phyloP scores from a whole-genome alignment of 228 moss, liverwort and hornwort genomes.

The Sphagnum fallax region DNA sequence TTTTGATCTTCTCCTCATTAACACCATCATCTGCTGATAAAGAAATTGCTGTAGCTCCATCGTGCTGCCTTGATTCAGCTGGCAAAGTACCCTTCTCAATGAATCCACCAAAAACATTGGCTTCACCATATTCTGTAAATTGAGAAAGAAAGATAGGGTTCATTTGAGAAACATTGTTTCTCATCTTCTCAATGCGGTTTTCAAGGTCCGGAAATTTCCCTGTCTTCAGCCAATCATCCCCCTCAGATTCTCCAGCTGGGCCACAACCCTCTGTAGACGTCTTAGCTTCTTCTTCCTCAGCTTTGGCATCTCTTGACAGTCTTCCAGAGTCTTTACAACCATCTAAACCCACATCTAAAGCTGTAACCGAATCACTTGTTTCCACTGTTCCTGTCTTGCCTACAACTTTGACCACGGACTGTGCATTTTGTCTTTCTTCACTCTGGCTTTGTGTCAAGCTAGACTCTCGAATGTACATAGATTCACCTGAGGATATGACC shows the following conservation, averaged over 20 bases:
- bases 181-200: constrained; percentile 81
- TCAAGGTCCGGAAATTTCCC: constrained; percentile 89
- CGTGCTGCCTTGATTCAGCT: constrained; percentile 10
- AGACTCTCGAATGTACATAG: too few relatives aligned
- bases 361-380: neutral
- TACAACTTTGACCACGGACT: constrained; percentile 3
- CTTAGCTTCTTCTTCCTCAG: constrained; percentile 4
- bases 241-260: constrained; percentile 29
- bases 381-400: neutral
- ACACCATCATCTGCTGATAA: neutral
- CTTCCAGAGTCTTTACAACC: neutral
- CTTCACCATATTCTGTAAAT: constrained; percentile 18
- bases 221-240: constrained; percentile 79
- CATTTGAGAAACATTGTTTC: constrained; percentile 52
- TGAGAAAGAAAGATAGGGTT: constrained; percentile 37
- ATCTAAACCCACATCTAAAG: constrained; percentile 12
- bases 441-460: too few relatives aligned
- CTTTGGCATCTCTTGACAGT: constrained; percentile 7
- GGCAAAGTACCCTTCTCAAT: constrained; percentile 13
- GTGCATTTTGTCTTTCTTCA: too few relatives aligned
- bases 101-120: constrained; percentile 31
- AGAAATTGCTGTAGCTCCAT: constrained; percentile 10
- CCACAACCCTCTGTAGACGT: neutral
- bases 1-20: constrained; percentile 1
- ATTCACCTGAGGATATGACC: too few relatives aligned